phyloP scores from a whole-genome alignment of 805 yeast genomes.

The Pichia phayaonensis region DNA sequence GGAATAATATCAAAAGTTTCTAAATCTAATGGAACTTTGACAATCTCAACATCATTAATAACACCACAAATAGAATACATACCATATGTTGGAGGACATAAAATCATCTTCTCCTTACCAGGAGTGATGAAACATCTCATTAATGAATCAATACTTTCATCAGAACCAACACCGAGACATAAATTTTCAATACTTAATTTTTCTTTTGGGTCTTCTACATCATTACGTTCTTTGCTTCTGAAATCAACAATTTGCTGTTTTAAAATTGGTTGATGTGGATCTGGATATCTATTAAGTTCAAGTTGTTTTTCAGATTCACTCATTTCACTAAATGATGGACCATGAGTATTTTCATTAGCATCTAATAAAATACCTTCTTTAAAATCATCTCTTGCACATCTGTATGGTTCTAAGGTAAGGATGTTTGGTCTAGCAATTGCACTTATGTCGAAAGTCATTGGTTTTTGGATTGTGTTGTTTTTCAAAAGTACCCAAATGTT shows the following conservation, averaged over 20 bases:
- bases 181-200: constrained; percentile 50
- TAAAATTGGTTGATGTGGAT: constrained; percentile 82
- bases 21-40: constrained; percentile 65
- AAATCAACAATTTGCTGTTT: constrained; percentile 65
- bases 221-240: constrained; percentile 45
- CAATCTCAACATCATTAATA: constrained; percentile 79
- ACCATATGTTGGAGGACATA: constrained; percentile 95
- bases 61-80: constrained; percentile 92
- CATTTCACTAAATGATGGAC: constrained; percentile 58
- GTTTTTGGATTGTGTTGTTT: too few species aligned
- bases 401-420: constrained; percentile 73
- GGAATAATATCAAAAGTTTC: constrained; percentile 58
- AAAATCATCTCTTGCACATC: constrained; percentile 96
- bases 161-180: constrained; percentile 95
- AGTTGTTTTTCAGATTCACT: constrained; percentile 37
- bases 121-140: constrained; percentile 83
- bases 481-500: too few species aligned
- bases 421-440: constrained; percentile 81
- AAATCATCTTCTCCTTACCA: constrained; percentile 69
- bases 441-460: constrained; percentile 43
- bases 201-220: background rate
- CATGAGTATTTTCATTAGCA: constrained; percentile 94
- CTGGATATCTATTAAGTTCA: constrained; percentile 88
- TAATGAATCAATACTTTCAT: constrained; percentile 86
- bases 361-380: constrained; percentile 82